These are phyloP conservation scores for Striga asiatica DNA, from an alignment of 257 asterid species.

Conservation along the genomic window DNA sequence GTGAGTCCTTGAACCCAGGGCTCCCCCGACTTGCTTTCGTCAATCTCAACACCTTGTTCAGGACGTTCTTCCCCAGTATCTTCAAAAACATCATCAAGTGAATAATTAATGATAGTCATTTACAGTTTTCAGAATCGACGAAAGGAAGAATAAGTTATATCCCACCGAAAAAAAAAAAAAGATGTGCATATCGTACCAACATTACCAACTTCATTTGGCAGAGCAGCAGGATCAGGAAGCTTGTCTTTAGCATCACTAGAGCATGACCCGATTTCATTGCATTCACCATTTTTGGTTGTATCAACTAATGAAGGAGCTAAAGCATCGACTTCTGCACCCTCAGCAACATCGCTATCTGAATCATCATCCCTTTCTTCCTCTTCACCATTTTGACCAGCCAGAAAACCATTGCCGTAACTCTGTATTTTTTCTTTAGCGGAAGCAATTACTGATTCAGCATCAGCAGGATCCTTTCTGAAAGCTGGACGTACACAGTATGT, in stretches of 20 bases:
- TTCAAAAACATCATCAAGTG: constrained; percentile 20
- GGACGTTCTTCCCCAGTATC: constrained; percentile 32
- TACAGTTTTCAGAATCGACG: no score
- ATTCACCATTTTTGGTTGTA: constrained; percentile 33
- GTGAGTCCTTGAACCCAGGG: constrained; percentile 93
- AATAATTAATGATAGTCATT: constrained; percentile 8
- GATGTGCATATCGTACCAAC: constrained; percentile 47
- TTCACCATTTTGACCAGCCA: constrained; percentile 72
- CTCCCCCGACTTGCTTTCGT: constrained; percentile 83
- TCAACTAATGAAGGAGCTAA: constrained; percentile 40
- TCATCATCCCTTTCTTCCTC: constrained; percentile 94
- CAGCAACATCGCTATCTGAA: constrained; percentile 83
- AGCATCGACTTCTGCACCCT: constrained; percentile 75
- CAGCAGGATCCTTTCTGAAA: constrained; percentile 92
- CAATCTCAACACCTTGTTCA: constrained; percentile 69
- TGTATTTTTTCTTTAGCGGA: constrained; percentile 84
- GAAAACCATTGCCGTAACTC: constrained; percentile 72
- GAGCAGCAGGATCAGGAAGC: constrained; percentile 31
- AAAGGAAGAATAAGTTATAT: no score
- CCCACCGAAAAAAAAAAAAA: no score
- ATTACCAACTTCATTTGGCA: constrained; percentile 27
- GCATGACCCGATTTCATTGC: constrained; percentile 30
- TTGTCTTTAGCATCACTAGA: constrained; percentile 37
- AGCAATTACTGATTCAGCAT: constrained; percentile 72
- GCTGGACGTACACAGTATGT: constrained; percentile 88